Evolutionary conservation across 768 basidiomycete species (phyloP), one percentile per base, ranked within the genome.

Genomic region (Mycena rosella): DNA sequence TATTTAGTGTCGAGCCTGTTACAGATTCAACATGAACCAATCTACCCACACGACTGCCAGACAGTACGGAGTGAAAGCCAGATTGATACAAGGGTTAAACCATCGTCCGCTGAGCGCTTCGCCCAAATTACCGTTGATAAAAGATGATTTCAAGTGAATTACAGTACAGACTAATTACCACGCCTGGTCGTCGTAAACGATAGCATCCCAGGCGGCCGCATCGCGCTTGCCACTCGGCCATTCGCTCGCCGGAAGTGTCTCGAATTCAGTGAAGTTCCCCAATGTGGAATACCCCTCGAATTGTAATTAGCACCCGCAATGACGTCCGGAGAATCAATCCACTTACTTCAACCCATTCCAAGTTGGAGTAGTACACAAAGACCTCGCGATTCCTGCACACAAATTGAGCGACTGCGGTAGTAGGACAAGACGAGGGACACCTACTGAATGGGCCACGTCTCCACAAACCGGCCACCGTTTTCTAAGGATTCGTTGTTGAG

Each of bases 381-480:
- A 74, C 63, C 42, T 74, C 73, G 38, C 73, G 60, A 36, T 73
- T 73, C 51, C 71, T 74, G 29, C 3, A 29, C n/a, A 52, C 9
- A 32, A 27, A 40, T 5, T 44, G 36, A 57, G 59, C 30, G 22
- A 48, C n/a, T 7, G 18, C 30, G 26, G 32, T 8, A 18, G 17
- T 3, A 5, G 34, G 32, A 7, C 2, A 20, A 38, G 7, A 32
- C 34, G 30, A 18, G 11, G 3, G 27, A 45, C 51, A 59, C 73
- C 26, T 45, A 74, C 75, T 74, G 56, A 2, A 76, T 32, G 5
- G 76, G 75, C 72, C 70, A 76, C 18, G 72, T 69, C 32, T 68
- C 72, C 18, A 77, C 76, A 15, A 77, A 67, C 11, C 75, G 67
- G 24, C 76, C 76, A 0, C 76, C 76, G 60, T 77, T 67, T 29